Evolutionary conservation across 345 rosid species (phyloP), one percentile per base, ranked within the genome.

Genomic region (Populus nigra): DNA sequence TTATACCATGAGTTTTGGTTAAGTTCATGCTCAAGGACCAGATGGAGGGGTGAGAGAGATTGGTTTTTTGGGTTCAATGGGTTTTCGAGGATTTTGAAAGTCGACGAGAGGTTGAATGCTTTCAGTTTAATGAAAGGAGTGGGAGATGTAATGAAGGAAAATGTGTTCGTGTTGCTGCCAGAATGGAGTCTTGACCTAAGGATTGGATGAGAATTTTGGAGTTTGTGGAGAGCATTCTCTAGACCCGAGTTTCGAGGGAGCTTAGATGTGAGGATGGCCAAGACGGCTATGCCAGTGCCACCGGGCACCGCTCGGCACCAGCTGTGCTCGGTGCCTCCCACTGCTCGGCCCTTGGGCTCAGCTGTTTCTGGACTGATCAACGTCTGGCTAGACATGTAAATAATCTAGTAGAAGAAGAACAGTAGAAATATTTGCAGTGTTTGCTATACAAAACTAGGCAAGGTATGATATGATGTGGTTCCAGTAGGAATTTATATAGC

Each of bases 11-110:
- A 18, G 72, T 88, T 84, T 36, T 79, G 63, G 75, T 88, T 88
- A 18, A 88, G 88, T 49, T 83, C 91, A 13, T 88, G 91, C 36
- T 88, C 91, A 7, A 84, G 80, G 71, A 86, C 62, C 33, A 81
- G 55, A n/a, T 86, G 88, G 12, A 86, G 35, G 22, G 84, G 88
- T 0, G 89, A 71, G 41, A 71, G 11, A 2, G 20, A 8, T 3
- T 22, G 18, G 74, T 25, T 29, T 35, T 15, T 35, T 3, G 61
- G 57, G 77, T 17, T n/a, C 13, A 17, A 18, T 12, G 25, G 20
- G 23, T 39, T 50, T 69, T 77, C 73, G 4, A 87, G 71, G 71
- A 87, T 79, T 3, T 36, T 71, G 2, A 55, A 65, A 65, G 89
- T 87, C 22, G 81, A 61, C 1, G 72, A 71, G 29, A 74, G 73